These are phyloP conservation scores for Hypoxylon sp. DNA, from an alignment of 2,329 filamentous ascomycete species.

Conservation along the genomic window DNA sequence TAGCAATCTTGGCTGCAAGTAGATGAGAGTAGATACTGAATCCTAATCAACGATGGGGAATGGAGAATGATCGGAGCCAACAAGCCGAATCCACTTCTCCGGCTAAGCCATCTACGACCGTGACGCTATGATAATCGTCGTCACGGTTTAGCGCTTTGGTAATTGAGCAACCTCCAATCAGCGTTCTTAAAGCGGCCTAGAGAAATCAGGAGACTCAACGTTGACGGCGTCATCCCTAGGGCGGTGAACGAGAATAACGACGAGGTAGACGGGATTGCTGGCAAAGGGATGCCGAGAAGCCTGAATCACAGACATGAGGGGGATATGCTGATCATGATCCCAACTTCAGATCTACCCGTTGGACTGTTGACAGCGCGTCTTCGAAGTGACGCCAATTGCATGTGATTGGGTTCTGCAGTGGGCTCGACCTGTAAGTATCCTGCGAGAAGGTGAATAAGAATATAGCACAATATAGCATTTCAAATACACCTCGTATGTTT, in stretches of 20 bases:
- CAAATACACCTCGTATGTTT: not conserved
- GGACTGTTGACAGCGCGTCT: conserved; percentile 16
- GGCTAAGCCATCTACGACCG: conserved; percentile 29
- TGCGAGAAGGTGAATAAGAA: not conserved
- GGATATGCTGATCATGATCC: conserved; percentile 37
- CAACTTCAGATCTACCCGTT: conserved; percentile 7
- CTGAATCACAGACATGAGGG: conserved; percentile 34
- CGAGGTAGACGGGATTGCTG: conserved; percentile 22
- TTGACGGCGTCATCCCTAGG: conserved; percentile 25
- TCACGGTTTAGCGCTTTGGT: conserved; percentile 43
- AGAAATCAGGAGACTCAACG: conserved; percentile 36
- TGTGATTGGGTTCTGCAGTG: conserved; percentile 34
- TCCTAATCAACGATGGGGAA: conserved; percentile 22
- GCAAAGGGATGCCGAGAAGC: conserved; percentile 35
- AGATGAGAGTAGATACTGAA: conserved; percentile 19
- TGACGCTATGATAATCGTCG: conserved; percentile 37
- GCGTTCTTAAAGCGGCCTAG: conserved; percentile 10
- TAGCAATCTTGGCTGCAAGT: conserved; percentile 14
- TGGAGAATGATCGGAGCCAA: conserved; percentile 24
- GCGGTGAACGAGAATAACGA: conserved; percentile 43
- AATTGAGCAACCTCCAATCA: conserved; percentile 41
- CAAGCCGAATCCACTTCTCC: conserved; percentile 37
- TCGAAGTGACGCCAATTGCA: conserved; percentile 23
- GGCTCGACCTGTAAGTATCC: not conserved
- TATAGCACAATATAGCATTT: conserved; percentile 1